phyloP scores from a whole-genome alignment of 164 flowering plant genomes.

The Berberis vulgaris region DNA sequence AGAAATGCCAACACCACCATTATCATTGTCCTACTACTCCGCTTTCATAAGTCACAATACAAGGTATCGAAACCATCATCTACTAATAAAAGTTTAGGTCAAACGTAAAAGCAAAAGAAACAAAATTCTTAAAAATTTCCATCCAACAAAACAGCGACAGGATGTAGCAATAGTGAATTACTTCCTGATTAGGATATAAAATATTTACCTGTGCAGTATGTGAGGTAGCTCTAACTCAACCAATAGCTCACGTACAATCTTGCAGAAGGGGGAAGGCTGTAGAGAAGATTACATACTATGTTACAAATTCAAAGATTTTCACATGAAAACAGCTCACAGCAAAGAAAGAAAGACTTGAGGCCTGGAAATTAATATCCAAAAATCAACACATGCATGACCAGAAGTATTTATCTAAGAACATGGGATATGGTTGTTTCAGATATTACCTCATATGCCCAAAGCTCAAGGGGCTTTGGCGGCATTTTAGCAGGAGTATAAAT shows the following conservation, averaged over 20 bases:
- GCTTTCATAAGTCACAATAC: no score
- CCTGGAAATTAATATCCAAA: not conserved
- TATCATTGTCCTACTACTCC: no score
- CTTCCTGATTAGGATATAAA: not conserved
- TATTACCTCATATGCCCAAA: constrained; percentile 97
- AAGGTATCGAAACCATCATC: no score
- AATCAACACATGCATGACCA: not conserved
- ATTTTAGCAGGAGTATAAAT: constrained; percentile 62
- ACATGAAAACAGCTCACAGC: not conserved
- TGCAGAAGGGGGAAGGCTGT: constrained; percentile 97
- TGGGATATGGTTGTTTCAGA: not conserved
- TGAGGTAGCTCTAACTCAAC: constrained; percentile 96
- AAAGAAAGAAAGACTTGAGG: not conserved
- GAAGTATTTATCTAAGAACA: not conserved
- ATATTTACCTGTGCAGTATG: constrained; percentile 50
- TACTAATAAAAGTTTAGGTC: no score
- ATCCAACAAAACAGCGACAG: no score
- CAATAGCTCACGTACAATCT: constrained; percentile 84
- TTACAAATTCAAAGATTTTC: not conserved
- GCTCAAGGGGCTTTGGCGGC: constrained; percentile 78
- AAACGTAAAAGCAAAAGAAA: no score
- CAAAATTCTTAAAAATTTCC: no score
- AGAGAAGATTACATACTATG: constrained; percentile 3
- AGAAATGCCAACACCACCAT: no score
- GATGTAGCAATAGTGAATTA: no score